phyloP scores from a whole-genome alignment of 345 rosid species.

The Turritis glabra region DNA sequence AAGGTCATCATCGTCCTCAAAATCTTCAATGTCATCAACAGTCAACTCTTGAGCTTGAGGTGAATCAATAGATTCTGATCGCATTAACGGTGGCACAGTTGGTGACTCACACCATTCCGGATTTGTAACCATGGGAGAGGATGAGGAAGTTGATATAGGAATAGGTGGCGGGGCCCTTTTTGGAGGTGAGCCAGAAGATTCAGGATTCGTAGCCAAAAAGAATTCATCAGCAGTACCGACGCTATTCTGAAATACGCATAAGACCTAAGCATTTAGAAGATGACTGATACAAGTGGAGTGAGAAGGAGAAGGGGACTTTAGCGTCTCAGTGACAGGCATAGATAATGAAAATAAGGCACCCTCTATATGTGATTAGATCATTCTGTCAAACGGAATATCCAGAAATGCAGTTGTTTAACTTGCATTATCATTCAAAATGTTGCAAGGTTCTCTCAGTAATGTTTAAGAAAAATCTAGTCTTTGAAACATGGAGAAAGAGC shows the following conservation, averaged over 20 bases:
- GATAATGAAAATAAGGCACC: background rate
- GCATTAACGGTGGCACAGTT: slow-evolving; percentile 47
- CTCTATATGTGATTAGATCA: background rate
- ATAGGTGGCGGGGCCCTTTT: slow-evolving; percentile 80
- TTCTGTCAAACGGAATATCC: background rate
- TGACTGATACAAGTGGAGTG: background rate
- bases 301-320: background rate
- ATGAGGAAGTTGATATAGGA: slow-evolving; percentile 49
- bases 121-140: slow-evolving; percentile 43
- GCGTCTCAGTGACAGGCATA: background rate
- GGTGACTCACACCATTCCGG: slow-evolving; percentile 52
- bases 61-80: slow-evolving; percentile 77
- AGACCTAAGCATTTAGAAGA: slow-evolving; percentile 1
- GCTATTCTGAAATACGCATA: slow-evolving; percentile 57
- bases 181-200: slow-evolving; percentile 91
- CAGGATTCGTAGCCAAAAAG: slow-evolving; percentile 82
- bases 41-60: slow-evolving; percentile 73
- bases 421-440: background rate
- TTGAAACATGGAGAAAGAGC: background rate
- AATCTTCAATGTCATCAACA: slow-evolving; percentile 98
- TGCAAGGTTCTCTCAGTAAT: background rate
- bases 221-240: slow-evolving; percentile 75
- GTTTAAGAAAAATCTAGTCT: background rate
- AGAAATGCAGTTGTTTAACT: background rate
- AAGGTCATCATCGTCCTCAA: slow-evolving; percentile 72